Percentiles rank a stretch among this genome's conserved stretches.
Conservation (phyloP, 176 grass and related monocot genomes). For the Ensete ventricosum region DNA sequence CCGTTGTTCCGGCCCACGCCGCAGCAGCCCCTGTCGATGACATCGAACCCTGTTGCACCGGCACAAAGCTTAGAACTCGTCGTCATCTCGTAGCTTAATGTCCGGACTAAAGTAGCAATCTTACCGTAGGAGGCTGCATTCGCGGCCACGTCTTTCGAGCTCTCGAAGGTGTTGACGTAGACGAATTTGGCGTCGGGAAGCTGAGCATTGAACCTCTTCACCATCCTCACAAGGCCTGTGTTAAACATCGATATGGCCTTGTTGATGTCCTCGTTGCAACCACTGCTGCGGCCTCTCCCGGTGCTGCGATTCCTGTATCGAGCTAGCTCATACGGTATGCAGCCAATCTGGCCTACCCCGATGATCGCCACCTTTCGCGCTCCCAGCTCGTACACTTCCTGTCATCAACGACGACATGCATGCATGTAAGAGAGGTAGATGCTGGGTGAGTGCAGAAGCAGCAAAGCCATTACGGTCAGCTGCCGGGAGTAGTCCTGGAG, state of each 20-base stretch:
- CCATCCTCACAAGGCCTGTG: slow-evolving; percentile 51
- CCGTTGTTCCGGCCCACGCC: slow-evolving; percentile 89
- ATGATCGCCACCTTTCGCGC: slow-evolving; percentile 60
- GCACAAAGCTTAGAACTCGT: too few species aligned
- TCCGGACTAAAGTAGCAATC: neutral
- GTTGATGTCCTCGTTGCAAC: slow-evolving; percentile 80
- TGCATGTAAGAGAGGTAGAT: too few species aligned
- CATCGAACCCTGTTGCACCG: slow-evolving; percentile 34
- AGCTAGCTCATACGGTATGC: slow-evolving; percentile 93
- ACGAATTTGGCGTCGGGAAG: slow-evolving; percentile 34
- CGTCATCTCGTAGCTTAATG: too few species aligned
- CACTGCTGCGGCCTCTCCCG: neutral
- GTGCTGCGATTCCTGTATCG: slow-evolving; percentile 21
- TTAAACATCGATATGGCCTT: slow-evolving; percentile 60
- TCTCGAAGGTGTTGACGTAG: slow-evolving; percentile 49
- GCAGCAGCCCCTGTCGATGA: slow-evolving; percentile 74
- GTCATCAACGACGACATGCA: neutral
- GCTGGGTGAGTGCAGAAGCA: neutral
- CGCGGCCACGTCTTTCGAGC: slow-evolving; percentile 34
- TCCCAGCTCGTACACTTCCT: slow-evolving; percentile 47
- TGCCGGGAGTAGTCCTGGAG: slow-evolving; percentile 55
- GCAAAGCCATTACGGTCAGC: slow-evolving; percentile 22
- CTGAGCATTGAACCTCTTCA: slow-evolving; percentile 41
- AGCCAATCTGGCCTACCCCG: slow-evolving; percentile 67
- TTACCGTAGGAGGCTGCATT: slow-evolving; percentile 55